Evolutionary conservation across 2,329 filamentous ascomycete genomes (phyloP), one percentile per base, ranked within the genome.

Genomic region (Helotiales sp.): DNA sequence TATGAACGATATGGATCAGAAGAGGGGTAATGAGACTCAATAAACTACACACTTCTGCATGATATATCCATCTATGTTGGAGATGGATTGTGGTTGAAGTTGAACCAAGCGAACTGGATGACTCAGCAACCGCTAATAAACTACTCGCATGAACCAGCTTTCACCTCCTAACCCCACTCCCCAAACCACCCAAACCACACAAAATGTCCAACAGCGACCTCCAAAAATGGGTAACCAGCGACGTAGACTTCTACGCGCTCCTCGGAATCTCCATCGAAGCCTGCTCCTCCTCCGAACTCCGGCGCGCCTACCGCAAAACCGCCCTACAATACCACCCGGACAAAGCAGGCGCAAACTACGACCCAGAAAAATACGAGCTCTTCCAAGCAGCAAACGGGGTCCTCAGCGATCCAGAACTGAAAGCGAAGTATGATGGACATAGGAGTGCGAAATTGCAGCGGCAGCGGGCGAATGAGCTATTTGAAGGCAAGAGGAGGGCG

Each of bases 251-350:
- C 68, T 78, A 77, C 61, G 65, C 72, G 13, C 71, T 77, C 2
- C 72, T 77, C 6, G 75, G 75, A n/a, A 65, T 77, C 11, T 69
- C 69, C 2, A 69, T 73, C 63, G 72, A 74, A 60, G 68, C 69
- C 20, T 74, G 66, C 66, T 70, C 71, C 0, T 68, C 67, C 43
- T 74, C 75, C 6, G 75, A 76, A 67, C 68, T 76, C 6, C 74
- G 75, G 34, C 75, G 76, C 72, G 93, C 93, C 52, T 97, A 95
- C 84, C 88, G 93, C 67, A 92, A 92, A 74, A 89, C 90, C 32
- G 93, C 93, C 3, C 84, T 97, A n/a, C 93, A 93, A 76, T 93
- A 94, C 82, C 95, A 98, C 79, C 95, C 95, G 0, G 95, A 98
- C 84, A 97, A 97, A 81, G 89, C 94, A 64, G 87, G 89, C 70